phyloP scores from a whole-genome alignment of 176 grass and related monocot species.

The Triticum aestivum region IWGSC_CS_RefSeq_v2.1 NC_057808.1:15737153-15737652 shows the following conservation, averaged over 20 bases:
- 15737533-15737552: not conserved
- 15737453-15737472: not conserved
- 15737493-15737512: not conserved
- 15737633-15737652: not conserved
- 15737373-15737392: constrained; percentile 75
- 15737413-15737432: constrained; percentile 2
- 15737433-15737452: not conserved
- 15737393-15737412: constrained; percentile 62
- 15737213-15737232: no score
- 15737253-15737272: no score
- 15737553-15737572: not conserved
- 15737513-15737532: not conserved
- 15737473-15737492: not conserved
- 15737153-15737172: no score
- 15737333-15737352: constrained; percentile 80
- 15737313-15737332: not conserved
- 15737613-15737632: not conserved
- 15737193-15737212: no score
- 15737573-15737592: not conserved
- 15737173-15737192: no score
- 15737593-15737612: not conserved
- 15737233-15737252: no score
- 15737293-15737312: not conserved
- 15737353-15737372: constrained; percentile 53
- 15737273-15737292: not conserved